phyloP scores from a whole-genome alignment of 495 filamentous ascomycete species.

The Trypethelium eluteriae region DNA sequence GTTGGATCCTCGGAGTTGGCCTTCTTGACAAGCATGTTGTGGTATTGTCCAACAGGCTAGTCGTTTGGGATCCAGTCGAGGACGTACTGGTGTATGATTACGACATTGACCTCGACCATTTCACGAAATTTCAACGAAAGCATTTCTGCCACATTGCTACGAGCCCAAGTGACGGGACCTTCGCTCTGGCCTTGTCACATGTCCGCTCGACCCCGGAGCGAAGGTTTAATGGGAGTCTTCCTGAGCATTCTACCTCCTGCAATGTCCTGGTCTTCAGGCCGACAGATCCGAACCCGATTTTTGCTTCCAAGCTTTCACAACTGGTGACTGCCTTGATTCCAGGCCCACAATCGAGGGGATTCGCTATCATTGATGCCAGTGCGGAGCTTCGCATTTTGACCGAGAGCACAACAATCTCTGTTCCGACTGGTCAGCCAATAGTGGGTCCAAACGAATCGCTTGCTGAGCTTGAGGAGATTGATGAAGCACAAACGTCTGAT shows the following conservation, averaged over 20 bases:
- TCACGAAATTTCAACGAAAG: slow-evolving; percentile 6
- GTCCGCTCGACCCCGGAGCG: not conserved
- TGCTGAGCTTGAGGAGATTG: slow-evolving; percentile 38
- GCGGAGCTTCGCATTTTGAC: slow-evolving; percentile 41
- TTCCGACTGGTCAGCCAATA: slow-evolving; percentile 34
- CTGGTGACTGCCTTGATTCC: slow-evolving; percentile 22
- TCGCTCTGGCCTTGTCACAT: slow-evolving; percentile 20
- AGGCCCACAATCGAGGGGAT: slow-evolving; percentile 33
- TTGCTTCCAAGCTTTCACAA: slow-evolving; percentile 48
- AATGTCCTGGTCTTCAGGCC: slow-evolving; percentile 50
- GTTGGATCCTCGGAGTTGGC: slow-evolving; percentile 48
- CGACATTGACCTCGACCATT: slow-evolving; percentile 29
- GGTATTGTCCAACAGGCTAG: slow-evolving; percentile 44
- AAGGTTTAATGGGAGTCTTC: slow-evolving; percentile 16
- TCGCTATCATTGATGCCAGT: slow-evolving; percentile 47
- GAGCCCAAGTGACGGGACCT: slow-evolving; percentile 42
- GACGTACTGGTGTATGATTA: slow-evolving; percentile 49
- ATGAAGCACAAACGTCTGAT: slow-evolving; percentile 31
- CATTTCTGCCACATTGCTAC: slow-evolving; percentile 52
- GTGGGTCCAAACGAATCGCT: not conserved
- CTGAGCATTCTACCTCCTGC: not conserved
- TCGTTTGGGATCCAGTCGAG: slow-evolving; percentile 60
- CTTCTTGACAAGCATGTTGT: slow-evolving; percentile 56
- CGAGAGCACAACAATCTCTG: slow-evolving; percentile 41
- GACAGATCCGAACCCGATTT: slow-evolving; percentile 41